Base-by-base conservation (phyloP, 2,329 filamentous ascomycete species). In the Exserohilum rostratum region DNA sequence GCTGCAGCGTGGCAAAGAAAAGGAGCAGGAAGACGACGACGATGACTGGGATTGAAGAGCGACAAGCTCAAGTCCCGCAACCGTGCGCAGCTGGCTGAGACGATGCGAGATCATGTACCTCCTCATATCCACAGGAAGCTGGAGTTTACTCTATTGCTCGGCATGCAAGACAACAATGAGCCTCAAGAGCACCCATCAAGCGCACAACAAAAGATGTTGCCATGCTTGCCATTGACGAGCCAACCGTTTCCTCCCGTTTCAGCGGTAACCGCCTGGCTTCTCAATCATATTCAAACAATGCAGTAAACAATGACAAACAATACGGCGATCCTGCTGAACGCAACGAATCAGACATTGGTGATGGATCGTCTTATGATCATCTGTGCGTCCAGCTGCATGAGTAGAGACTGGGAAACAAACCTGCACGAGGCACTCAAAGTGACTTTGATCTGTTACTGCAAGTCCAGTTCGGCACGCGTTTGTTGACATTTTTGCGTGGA, bases 31-130 rank as follows among this genome's bases (percentile, higher is more conserved):
- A 43, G 78, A 79, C 30, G 76, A 78, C 31, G 77, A 80, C 29
- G 80, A 83, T 60, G 82, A 85, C 53, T 85, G 81, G 81, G 81
- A 78, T 52, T 79, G 70, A 77, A 33, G 6, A 31, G 30, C 17
- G 11, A 18, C 7, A 15, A 15, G 9, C 20, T 17, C 30, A 10
- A 30, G 29, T 22, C 37, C 13, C 9, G 22, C 35, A 27, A 30
- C 13, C 27, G n/a, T 25, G 22, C n/a, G 25, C 38, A 45, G 39
- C 35, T 30, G 42, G 7, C 30, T 35, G 25, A 25, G 37, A 20
- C 5, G 22, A 22, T 51, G 35, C 9, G 18, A 51, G 31, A 3
- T n/a, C 20, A 15, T 20, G 6, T 18, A 30, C 15, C 18, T 11
- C 13, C 30, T 39, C 31, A 37, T 20, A 17, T 15, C n/a, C 18